These are phyloP conservation scores for Aegle marmelos DNA, from an alignment of 345 rosid species.

Conservation along the genomic window DNA sequence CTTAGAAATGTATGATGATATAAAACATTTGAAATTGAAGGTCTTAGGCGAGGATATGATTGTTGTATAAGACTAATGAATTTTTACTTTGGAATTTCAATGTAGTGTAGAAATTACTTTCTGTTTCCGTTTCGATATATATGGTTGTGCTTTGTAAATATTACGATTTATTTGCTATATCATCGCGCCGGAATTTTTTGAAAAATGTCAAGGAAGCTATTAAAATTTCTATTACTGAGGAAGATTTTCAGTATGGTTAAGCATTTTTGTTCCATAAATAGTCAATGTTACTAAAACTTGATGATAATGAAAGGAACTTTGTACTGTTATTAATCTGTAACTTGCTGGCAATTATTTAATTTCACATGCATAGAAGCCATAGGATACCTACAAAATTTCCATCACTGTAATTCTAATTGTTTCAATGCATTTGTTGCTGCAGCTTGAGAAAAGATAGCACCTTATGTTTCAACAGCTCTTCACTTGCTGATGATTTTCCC, in stretches of 20 bases:
- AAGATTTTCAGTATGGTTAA: not conserved
- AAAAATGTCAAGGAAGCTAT: not conserved
- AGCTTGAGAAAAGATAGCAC: constrained; percentile 5
- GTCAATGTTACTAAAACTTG: not conserved
- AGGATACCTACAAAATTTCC: not conserved
- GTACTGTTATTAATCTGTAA: not conserved
- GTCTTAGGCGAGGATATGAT: too few relatives aligned
- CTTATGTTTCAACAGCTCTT: constrained; percentile 12
- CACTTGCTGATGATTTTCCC: constrained; percentile 9
- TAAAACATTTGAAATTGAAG: not conserved
- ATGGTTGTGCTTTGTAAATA: not conserved
- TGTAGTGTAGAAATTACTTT: not conserved
- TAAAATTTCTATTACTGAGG: not conserved
- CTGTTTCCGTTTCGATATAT: not conserved
- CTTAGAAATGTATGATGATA: not conserved
- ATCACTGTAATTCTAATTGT: not conserved
- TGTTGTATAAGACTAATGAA: not conserved
- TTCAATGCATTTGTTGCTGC: constrained; percentile 10
- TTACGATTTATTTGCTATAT: not conserved
- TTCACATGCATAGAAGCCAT: constrained; percentile 6
- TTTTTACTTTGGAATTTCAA: not conserved
- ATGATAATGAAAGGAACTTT: not conserved
- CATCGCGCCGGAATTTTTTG: not conserved
- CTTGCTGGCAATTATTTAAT: not conserved
- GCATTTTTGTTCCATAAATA: not conserved